A percentile compares a stretch with the other conserved stretches of the same genome.
These are phyloP conservation scores for Kernera saxatilis DNA, from an alignment of 345 rosid genomes.

Conservation along the genomic window DNA sequence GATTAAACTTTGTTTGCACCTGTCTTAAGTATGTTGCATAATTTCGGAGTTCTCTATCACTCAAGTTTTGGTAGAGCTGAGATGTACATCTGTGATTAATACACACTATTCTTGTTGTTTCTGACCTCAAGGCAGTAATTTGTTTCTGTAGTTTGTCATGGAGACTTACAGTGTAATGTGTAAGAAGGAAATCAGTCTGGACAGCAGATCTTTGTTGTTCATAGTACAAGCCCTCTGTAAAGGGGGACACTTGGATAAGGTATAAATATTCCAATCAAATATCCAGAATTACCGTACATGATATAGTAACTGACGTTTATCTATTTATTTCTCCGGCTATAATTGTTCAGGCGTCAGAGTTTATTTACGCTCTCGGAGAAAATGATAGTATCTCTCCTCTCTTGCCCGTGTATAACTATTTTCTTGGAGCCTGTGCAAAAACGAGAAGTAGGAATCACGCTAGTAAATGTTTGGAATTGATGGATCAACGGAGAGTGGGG, in stretches of 20 bases:
- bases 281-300: not conserved
- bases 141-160: slow-evolving; percentile 66
- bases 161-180: slow-evolving; percentile 70
- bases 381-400: slow-evolving; percentile 36
- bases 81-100: not conserved
- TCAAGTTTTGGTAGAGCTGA: not conserved
- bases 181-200: slow-evolving; percentile 47
- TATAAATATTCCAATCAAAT: slow-evolving; percentile 18
- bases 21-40: not conserved
- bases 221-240: slow-evolving; percentile 67
- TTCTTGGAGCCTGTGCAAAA: slow-evolving; percentile 53
- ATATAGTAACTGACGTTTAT: not conserved
- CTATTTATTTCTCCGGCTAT: not conserved
- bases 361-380: slow-evolving; percentile 50
- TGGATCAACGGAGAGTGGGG: slow-evolving; percentile 61
- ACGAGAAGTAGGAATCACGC: slow-evolving; percentile 34
- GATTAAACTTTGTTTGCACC: not conserved
- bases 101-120: not conserved
- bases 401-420: slow-evolving; percentile 52
- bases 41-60: not conserved
- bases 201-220: slow-evolving; percentile 42
- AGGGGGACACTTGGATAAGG: slow-evolving; percentile 80
- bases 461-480: slow-evolving; percentile 71
- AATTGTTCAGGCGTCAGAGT: slow-evolving; percentile 56
- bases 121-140: slow-evolving; percentile 20